These are phyloP conservation scores for Lasiodiplodia sp. DNA, from an alignment of 2,329 filamentous ascomycete species.

Conservation along the genomic window DNA sequence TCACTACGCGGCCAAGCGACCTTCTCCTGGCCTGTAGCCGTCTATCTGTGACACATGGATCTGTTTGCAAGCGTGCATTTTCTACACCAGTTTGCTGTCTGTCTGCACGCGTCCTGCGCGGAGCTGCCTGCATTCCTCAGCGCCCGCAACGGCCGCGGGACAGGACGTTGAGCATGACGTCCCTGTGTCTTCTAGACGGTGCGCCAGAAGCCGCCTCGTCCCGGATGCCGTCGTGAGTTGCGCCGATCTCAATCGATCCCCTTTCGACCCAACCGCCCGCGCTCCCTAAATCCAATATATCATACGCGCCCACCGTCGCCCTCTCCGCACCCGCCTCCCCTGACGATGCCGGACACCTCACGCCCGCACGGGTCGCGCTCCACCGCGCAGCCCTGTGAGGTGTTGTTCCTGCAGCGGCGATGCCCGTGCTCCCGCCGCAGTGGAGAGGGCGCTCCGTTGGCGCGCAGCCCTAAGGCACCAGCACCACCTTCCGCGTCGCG, in stretches of 20 bases:
- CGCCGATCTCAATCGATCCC: constrained; percentile 27
- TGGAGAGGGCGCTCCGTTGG: background rate
- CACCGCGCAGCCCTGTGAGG: constrained; percentile 11
- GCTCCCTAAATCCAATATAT: constrained; percentile 24
- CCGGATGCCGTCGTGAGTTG: constrained; percentile 15
- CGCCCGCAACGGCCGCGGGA: constrained; percentile 3
- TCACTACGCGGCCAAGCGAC: constrained; percentile 22
- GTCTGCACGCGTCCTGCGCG: background rate
- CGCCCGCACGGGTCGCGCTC: constrained; percentile 16
- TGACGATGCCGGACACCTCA: constrained; percentile 18
- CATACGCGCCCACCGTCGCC: constrained; percentile 17
- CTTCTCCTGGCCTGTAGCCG: constrained; percentile 23
- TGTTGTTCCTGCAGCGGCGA: constrained; percentile 25
- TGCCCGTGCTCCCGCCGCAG: constrained; percentile 11
- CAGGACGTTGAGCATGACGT: constrained; percentile 20
- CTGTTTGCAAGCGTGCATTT: constrained; percentile 18
- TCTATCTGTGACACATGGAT: constrained; percentile 12
- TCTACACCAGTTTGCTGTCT: background rate
- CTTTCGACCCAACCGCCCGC: constrained; percentile 14
- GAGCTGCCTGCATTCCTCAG: background rate
- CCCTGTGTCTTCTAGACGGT: constrained; percentile 19
- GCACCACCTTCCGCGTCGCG: constrained; percentile 26
- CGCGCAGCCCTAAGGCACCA: constrained; percentile 15
- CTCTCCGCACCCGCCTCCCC: constrained; percentile 15
- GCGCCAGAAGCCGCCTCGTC: constrained; percentile 28